Evolutionary conservation across 2,329 filamentous ascomycete genomes (phyloP), one percentile per base, ranked within the genome.

Genomic region (Zasmidium cellare): DNA sequence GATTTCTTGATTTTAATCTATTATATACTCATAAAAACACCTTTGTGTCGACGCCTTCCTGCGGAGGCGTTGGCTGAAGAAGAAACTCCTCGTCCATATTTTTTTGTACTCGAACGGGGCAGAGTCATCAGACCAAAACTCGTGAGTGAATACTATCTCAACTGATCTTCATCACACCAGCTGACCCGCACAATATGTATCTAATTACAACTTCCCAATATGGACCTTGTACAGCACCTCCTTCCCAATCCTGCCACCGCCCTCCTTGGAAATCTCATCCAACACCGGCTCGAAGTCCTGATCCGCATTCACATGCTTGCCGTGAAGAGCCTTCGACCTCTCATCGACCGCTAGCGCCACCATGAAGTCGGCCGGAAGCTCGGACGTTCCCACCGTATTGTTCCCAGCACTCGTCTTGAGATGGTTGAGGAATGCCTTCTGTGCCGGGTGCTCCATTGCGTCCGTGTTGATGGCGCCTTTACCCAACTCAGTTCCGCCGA

Each of bases 291-390:
- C 57, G 2, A 65, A 16, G 19, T 62, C 55, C 18, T 61, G 46
- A 11, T 53, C 58, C n/a, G 60, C 65, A 38, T 58, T 66, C 38
- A 67, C 50, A 38, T 63, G 59, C n/a, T 41, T 54, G 9, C 65
- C 64, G 23, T 55, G 51, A 47, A 67, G 51, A 6, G 51, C 56
- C 54, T 56, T 57, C 35, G 52, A 60, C 25, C 62, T 56, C 28
- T 55, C 44, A 41, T 67, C 64, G 20, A 60, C 62, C 20, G 55
- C 57, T 1, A 67, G 55, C 2, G 64, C 59, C 3, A 66, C 60
- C 59, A 63, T 59, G 16, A 56, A 51, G 20, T 66, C 52, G 9
- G 64, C 64, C 14, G 31, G 49, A 5, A 51, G 19, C 7, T 51
- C 49, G n/a, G n/a, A 11, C 1, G 31, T 38, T 12, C 28, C 38